phyloP scores from a whole-genome alignment of 2,329 filamentous ascomycete genomes.

The Aspergillus latus region DNA sequence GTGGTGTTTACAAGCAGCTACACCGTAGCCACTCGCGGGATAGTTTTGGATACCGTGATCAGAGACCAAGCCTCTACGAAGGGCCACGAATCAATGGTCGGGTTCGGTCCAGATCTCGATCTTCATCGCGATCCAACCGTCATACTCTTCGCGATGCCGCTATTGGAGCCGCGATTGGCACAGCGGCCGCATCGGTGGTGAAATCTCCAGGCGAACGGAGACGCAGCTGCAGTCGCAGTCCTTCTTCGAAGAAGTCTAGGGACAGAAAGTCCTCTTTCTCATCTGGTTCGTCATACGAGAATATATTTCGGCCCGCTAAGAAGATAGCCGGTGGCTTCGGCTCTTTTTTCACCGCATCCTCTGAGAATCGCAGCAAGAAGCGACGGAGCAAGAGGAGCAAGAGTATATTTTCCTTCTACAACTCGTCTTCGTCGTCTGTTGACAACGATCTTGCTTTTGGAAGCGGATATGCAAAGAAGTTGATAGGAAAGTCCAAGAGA shows the following conservation, averaged over 20 bases:
- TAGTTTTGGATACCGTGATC: conserved; percentile 33
- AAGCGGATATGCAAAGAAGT: conserved; percentile 50
- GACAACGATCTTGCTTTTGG: conserved; percentile 70
- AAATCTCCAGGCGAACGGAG: conserved; percentile 25
- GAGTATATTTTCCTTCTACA: conserved; percentile 59
- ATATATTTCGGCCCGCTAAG: conserved; percentile 61
- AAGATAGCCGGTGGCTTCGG: conserved; percentile 55
- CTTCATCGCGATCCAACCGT: conserved; percentile 30
- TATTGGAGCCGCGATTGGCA: conserved; percentile 39
- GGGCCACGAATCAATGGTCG: conserved; percentile 33
- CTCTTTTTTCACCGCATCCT: conserved; percentile 64
- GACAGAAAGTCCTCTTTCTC: conserved; percentile 51
- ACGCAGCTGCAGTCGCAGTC: conserved; percentile 33
- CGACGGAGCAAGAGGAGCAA: conserved; percentile 47
- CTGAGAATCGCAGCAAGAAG: conserved; percentile 53
- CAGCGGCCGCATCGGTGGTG: conserved; percentile 28
- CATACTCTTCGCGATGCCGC: conserved; percentile 36
- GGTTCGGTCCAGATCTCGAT: conserved; percentile 44
- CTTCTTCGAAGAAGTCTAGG: conserved; percentile 35
- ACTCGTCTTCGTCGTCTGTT: conserved; percentile 66
- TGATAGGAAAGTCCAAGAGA: conserved; percentile 37
- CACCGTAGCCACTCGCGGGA: conserved; percentile 36
- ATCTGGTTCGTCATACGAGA: conserved; percentile 61
- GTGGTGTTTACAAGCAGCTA: conserved; percentile 38
- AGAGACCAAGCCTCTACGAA: conserved; percentile 20